These are phyloP conservation scores for Basipetospora sp. DNA, from an alignment of 2,329 filamentous ascomycete species.

Conservation along the genomic window DNA sequence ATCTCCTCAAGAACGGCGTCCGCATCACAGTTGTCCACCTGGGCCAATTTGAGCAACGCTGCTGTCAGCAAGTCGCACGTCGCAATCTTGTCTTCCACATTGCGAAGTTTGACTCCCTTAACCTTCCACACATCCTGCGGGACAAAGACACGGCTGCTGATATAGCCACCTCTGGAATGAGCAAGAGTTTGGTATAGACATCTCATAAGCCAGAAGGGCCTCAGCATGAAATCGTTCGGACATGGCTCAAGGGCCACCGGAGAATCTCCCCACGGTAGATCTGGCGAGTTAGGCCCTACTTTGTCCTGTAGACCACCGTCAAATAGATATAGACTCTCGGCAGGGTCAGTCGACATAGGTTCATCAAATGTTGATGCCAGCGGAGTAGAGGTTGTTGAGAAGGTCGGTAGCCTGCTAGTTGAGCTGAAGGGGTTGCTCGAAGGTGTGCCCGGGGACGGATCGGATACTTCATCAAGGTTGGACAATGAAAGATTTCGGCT, in stretches of 20 bases:
- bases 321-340: constrained; percentile 65
- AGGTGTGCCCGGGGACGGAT: constrained; percentile 60
- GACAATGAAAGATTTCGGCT: constrained; percentile 58
- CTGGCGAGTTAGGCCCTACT: constrained; percentile 48
- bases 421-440: constrained; percentile 51
- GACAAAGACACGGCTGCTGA: constrained; percentile 83
- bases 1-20: constrained; percentile 89
- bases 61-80: constrained; percentile 85
- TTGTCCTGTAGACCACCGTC: constrained; percentile 59
- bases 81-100: constrained; percentile 81
- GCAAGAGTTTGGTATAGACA: constrained; percentile 83
- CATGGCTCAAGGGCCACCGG: constrained; percentile 80
- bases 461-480: constrained; percentile 45
- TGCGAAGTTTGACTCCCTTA: constrained; percentile 82
- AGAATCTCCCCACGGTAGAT: constrained; percentile 44
- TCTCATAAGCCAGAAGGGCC: constrained; percentile 96
- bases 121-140: constrained; percentile 88
- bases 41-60: constrained; percentile 66
- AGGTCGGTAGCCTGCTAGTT: constrained; percentile 30
- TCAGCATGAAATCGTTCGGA: constrained; percentile 72
- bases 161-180: constrained; percentile 79
- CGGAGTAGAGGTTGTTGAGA: constrained; percentile 55
- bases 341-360: constrained; percentile 38
- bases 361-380: constrained; percentile 48
- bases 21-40: constrained; percentile 77